Conservation (phyloP, 352 stramenopile species). For the Globisporangium splendens region DNA sequence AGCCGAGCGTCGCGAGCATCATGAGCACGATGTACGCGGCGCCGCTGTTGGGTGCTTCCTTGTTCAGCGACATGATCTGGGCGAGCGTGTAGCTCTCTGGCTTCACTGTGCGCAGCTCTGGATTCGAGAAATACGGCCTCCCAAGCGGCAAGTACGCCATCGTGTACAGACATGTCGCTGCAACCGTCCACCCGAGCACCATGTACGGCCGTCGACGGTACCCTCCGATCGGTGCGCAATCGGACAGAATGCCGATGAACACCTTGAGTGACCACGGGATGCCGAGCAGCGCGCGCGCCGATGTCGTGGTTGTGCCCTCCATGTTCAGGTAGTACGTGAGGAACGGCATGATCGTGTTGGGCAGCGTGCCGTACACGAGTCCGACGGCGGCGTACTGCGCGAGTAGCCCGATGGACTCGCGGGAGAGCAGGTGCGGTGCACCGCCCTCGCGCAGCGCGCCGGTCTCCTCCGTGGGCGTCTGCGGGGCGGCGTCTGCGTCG, state of each 20-base stretch:
- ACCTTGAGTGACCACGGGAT: conserved; percentile 59
- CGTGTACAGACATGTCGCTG: conserved; percentile 31
- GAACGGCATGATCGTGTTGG: conserved; percentile 41
- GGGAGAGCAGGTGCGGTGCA: conserved; percentile 26
- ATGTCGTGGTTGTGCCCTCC: conserved; percentile 33
- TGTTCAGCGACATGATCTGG: conserved; percentile 29
- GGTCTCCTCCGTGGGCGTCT: conserved; percentile 11
- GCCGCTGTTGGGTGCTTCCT: conserved; percentile 25
- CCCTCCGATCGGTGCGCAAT: conserved; percentile 46
- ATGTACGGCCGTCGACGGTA: conserved; percentile 56
- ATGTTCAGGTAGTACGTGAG: conserved; percentile 49
- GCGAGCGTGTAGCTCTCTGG: conserved; percentile 21
- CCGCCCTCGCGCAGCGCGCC: conserved; percentile 37
- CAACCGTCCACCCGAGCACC: conserved; percentile 43
- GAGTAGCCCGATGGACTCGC: conserved; percentile 39
- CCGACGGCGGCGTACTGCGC: conserved; percentile 45
- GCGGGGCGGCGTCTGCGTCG: background rate
- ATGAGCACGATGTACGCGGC: conserved; percentile 42
- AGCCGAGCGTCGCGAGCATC: conserved; percentile 43
- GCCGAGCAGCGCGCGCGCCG: conserved; percentile 33
- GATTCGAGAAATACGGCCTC: conserved; percentile 38
- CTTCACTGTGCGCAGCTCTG: conserved; percentile 26
- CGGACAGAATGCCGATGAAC: conserved; percentile 47
- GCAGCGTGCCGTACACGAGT: conserved; percentile 37
- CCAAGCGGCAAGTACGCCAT: conserved; percentile 37